These are phyloP conservation scores for Solanum chmielewskii DNA, from an alignment of 257 asterid species.

Conservation along the genomic window DNA sequence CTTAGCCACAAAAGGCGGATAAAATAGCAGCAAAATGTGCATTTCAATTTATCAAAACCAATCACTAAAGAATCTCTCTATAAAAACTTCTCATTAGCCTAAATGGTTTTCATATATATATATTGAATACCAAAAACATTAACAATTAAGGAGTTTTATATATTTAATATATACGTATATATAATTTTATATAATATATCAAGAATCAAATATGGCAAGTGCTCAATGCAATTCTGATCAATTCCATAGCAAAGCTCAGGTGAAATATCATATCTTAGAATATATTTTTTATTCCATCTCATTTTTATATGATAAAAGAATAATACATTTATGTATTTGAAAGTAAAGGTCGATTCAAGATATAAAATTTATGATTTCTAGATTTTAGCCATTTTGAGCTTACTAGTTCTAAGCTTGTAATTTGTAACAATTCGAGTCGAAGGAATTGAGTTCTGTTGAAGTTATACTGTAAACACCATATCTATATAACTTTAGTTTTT, in stretches of 20 bases:
- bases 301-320: not conserved
- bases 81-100: not conserved
- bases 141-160: not conserved
- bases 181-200: not conserved
- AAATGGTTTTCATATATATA: not conserved
- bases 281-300: not conserved
- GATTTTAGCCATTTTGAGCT: not conserved
- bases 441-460: not conserved
- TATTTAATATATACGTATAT: not conserved
- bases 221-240: conserved; percentile 27
- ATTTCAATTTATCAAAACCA: not conserved
- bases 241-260: conserved; percentile 4
- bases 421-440: not conserved
- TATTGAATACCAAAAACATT: not conserved
- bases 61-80: not conserved
- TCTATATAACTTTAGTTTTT: not conserved
- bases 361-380: not conserved
- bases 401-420: not conserved
- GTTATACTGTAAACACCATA: not conserved
- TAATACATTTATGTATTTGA: not conserved
- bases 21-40: not conserved
- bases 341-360: not conserved
- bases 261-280: not conserved
- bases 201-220: conserved; percentile 27
- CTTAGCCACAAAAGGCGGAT: not conserved